Evolutionary conservation across 2,329 filamentous ascomycete genomes (phyloP).

Genomic region (Colletotrichum phormii): DNA sequence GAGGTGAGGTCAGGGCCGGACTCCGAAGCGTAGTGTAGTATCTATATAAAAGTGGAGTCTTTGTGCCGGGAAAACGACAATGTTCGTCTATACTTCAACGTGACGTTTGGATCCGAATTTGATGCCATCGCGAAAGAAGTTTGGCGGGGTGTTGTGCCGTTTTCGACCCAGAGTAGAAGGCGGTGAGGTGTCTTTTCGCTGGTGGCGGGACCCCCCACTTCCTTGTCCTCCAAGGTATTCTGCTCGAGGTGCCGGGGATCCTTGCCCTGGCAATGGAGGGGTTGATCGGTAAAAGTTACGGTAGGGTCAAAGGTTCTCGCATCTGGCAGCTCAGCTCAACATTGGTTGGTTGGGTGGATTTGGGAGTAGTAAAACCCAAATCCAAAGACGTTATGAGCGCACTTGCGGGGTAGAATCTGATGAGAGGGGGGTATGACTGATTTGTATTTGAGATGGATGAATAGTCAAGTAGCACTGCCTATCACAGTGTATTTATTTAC

Average conservation of each 20-base stretch:
- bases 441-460: not conserved
- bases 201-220: not conserved
- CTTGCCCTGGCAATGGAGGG: conserved; percentile 3
- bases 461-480: not conserved
- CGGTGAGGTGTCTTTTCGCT: not conserved
- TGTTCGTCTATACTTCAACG: not conserved
- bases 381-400: not conserved
- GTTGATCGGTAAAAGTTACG: not conserved
- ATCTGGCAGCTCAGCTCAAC: not conserved
- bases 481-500: not conserved
- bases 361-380: not conserved
- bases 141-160: conserved; percentile 25
- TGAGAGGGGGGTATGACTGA: not conserved
- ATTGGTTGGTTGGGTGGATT: not conserved
- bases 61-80: not conserved
- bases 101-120: not conserved
- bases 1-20: too few species aligned
- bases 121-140: conserved; percentile 29
- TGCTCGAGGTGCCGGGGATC: not conserved
- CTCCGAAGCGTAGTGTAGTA: too few species aligned
- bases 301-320: not conserved
- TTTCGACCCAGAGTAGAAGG: not conserved
- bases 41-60: not conserved
- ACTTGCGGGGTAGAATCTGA: not conserved
- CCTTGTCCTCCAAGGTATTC: not conserved